Evolutionary conservation across 2,329 filamentous ascomycete species (phyloP), one percentile per base, ranked within the genome.

Genomic region (Hyphodiscus sp.): DNA sequence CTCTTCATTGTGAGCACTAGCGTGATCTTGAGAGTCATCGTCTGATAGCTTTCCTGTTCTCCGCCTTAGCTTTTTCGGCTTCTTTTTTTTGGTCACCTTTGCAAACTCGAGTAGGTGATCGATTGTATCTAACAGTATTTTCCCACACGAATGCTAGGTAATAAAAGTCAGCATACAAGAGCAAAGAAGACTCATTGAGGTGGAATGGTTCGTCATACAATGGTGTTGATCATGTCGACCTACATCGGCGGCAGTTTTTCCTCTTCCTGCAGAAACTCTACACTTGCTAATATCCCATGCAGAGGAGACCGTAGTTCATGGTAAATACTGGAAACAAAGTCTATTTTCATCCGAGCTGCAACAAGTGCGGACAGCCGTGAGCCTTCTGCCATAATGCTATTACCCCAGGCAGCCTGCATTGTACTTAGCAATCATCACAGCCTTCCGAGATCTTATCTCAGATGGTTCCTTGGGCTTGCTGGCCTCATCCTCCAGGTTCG

Each of bases 311-410:
- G 70, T 3, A 82, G 63, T 50, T 82, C 79, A 59, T 82, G 79
- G 43, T 75, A 79, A 55, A 82, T 79, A 23, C 74, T 79, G 1
- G 75, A 77, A 33, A 82, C 79, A 53, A 82, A 80, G 6, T 78
- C 77, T 0, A 74, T 74, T 59, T 82, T 82, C 18, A 76, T 75
- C 8, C 68, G 69, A 51, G 76, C 73, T 8, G 72, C 73, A 26
- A 72, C 73, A 10, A 26, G 4, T 4, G 76, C 75, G 49, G 81
- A 75, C 29, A 80, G 68, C 18, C 77, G 72, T 1, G 73, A 73
- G 1, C 81, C 67, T 55, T 82, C 76, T 13, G 73, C 74, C 72
- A 81, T 81, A 49, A 75, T 77, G 26, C 72, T 73, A 45, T 74
- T 73, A 8, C 72, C 71, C 52, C 76, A 76, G 11, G 71, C 70